Evolutionary conservation across 371 early-diverging fungal species (phyloP).

Genomic region (Syncephalis plumigaleata): DNA sequence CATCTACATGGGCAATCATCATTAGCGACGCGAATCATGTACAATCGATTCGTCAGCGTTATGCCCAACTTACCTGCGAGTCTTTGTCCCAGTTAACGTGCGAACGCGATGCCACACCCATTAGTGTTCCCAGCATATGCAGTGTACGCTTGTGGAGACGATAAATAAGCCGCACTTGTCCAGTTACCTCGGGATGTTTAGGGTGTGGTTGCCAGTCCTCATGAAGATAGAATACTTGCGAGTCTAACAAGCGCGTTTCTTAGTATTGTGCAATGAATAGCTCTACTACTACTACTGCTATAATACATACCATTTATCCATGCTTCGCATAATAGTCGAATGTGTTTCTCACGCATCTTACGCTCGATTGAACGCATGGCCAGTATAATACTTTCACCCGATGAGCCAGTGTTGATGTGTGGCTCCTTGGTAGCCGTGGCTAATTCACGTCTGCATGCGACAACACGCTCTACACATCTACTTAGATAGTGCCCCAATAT

Average conservation of each 20-base stretch:
- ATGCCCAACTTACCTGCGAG: no score
- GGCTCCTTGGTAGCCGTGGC: constrained; percentile 24
- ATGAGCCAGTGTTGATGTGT: constrained; percentile 18
- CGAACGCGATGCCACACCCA: no score
- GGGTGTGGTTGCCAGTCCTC: constrained; percentile 78
- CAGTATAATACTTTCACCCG: no score
- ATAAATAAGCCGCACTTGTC: no score
- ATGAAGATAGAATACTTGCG: constrained; percentile 50
- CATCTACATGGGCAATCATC: no score
- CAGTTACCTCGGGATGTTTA: constrained; percentile 45
- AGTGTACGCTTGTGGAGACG: no score
- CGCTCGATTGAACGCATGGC: constrained; percentile 22
- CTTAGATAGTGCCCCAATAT: constrained; percentile 29
- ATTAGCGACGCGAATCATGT: no score
- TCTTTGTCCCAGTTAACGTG: no score
- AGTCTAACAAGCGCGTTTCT: constrained; percentile 29
- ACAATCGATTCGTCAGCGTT: no score
- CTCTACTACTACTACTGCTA: not conserved
- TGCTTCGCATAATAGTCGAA: constrained; percentile 24
- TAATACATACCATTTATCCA: constrained; percentile 24
- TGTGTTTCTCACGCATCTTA: constrained; percentile 20
- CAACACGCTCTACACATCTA: constrained; percentile 20
- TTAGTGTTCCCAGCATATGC: no score
- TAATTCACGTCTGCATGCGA: constrained; percentile 28
- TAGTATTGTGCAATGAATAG: constrained; percentile 10